Conservation (phyloP, 768 basidiomycete genomes). For the Boletus sp. region DNA sequence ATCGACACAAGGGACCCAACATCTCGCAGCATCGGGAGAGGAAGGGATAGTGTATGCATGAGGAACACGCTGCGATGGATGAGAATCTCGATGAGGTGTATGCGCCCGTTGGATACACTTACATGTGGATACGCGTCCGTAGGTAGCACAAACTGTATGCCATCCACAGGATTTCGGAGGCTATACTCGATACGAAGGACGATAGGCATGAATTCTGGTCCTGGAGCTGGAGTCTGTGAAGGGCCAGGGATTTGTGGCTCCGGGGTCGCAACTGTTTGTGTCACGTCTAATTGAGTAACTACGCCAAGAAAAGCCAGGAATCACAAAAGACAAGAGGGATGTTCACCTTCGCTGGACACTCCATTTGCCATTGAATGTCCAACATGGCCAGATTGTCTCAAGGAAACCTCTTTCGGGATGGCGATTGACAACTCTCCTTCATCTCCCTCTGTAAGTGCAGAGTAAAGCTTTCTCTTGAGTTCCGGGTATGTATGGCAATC, state of each 20-base stretch:
- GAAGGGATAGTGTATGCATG: slow-evolving; percentile 90
- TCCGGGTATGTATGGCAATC: slow-evolving; percentile 91
- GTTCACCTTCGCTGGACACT: slow-evolving; percentile 56
- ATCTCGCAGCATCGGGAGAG: slow-evolving; percentile 86
- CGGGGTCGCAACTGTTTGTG: slow-evolving; percentile 63
- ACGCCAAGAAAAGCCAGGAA: neutral
- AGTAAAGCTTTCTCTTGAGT: slow-evolving; percentile 87
- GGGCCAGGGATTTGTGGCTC: slow-evolving; percentile 70
- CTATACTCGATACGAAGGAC: slow-evolving; percentile 76
- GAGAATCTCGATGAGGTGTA: slow-evolving; percentile 9
- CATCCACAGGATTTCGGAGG: slow-evolving; percentile 77
- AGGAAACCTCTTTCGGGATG: slow-evolving; percentile 68
- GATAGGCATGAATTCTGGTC: slow-evolving; percentile 73
- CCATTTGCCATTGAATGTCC: slow-evolving; percentile 35
- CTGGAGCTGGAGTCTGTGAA: slow-evolving; percentile 33
- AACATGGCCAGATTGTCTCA: slow-evolving; percentile 56
- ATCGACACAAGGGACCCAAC: slow-evolving; percentile 98
- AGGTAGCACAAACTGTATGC: slow-evolving; percentile 79
- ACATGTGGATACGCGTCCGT: slow-evolving; percentile 83
- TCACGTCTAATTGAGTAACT: slow-evolving; percentile 5
- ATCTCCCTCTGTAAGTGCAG: slow-evolving; percentile 85
- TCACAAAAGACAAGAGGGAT: neutral
- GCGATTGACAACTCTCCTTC: slow-evolving; percentile 94
- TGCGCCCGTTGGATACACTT: slow-evolving; percentile 33
- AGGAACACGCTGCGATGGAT: slow-evolving; percentile 68